A percentile compares a stretch with the other conserved stretches of the same genome.
Evolutionary conservation across 495 filamentous ascomycete genomes (phyloP).

Genomic region (Aspergillus conjunctus): DNA sequence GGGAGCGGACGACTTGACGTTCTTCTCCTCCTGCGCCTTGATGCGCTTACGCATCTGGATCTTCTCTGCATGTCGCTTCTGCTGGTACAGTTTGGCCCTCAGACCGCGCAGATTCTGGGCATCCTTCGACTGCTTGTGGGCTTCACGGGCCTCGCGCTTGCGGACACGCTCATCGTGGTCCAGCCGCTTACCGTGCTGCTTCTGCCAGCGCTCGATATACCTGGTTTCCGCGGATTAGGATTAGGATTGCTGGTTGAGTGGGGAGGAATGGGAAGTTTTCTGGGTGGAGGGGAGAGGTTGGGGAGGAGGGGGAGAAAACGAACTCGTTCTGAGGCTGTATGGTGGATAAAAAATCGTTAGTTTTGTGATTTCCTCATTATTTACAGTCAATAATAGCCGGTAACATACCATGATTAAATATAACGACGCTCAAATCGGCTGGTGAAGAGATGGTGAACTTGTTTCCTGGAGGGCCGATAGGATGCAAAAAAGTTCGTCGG

Average conservation of each 20-base stretch:
- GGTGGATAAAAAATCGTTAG: conserved; percentile 12
- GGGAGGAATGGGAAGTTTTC: neutral
- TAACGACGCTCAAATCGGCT: conserved; percentile 3
- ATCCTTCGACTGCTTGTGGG: conserved; percentile 79
- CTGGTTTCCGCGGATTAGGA: conserved; percentile 26
- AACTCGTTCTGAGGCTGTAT: conserved; percentile 78
- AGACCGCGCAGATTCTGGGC: conserved; percentile 91
- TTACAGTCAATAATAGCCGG: neutral
- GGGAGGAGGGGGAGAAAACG: conserved; percentile 35
- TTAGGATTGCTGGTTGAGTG: conserved; percentile 10
- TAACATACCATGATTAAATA: conserved; percentile 43
- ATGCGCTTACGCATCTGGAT: conserved; percentile 99
- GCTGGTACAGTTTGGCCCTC: conserved; percentile 90
- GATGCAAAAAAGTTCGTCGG: conserved; percentile 41
- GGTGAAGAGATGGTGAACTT: conserved; percentile 16
- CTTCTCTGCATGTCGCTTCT: conserved; percentile 94
- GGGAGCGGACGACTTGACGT: conserved; percentile 86
- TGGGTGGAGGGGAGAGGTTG: conserved; percentile 4
- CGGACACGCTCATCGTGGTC: conserved; percentile 90
- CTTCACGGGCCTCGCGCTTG: conserved; percentile 85
- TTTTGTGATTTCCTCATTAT: neutral
- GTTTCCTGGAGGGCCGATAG: conserved; percentile 22
- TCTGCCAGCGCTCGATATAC: conserved; percentile 88
- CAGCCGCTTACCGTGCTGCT: conserved; percentile 78
- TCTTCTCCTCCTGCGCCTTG: conserved; percentile 90